Percentiles rank a stretch among this genome's conserved stretches.
These are phyloP conservation scores for Apiospora marii DNA, from an alignment of 2,329 filamentous ascomycete genomes.

Conservation along the genomic window DNA sequence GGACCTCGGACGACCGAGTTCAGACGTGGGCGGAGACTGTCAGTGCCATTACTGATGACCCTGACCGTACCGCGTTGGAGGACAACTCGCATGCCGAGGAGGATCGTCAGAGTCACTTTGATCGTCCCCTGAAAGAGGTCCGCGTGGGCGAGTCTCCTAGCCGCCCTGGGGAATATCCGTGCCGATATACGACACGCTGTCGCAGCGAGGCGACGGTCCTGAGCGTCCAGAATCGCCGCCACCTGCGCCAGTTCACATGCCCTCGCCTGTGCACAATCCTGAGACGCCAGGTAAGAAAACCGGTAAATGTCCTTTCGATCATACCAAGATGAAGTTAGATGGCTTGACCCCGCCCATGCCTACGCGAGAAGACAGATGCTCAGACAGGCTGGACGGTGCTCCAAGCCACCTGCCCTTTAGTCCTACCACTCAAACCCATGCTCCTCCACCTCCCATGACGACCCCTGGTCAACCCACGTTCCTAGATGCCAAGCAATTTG, in stretches of 20 bases:
- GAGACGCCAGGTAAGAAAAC: constrained; percentile 37
- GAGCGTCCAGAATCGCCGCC: constrained; percentile 62
- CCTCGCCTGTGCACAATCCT: constrained; percentile 40
- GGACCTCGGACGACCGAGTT: constrained; percentile 73
- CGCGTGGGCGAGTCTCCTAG: constrained; percentile 94
- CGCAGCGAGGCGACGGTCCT: constrained; percentile 45
- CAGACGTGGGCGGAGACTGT: constrained; percentile 87
- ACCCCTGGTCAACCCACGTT: constrained; percentile 57
- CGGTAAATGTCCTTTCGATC: constrained; percentile 68
- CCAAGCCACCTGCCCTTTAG: constrained; percentile 29
- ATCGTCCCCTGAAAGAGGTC: constrained; percentile 85
- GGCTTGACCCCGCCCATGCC: constrained; percentile 36
- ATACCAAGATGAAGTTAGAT: constrained; percentile 51
- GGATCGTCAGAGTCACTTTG: constrained; percentile 77
- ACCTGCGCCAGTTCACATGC: constrained; percentile 63
- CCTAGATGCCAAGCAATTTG: constrained; percentile 52
- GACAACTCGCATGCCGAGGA: constrained; percentile 55
- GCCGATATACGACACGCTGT: constrained; percentile 61
- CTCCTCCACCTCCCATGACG: constrained; percentile 37
- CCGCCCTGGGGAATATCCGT: constrained; percentile 92
- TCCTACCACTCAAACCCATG: constrained; percentile 30
- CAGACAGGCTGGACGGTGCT: constrained; percentile 32
- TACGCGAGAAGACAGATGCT: constrained; percentile 34
- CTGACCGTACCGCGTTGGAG: constrained; percentile 49
- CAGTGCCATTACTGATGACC: constrained; percentile 54